Percentiles rank a stretch among this genome's conserved stretches.
These are phyloP conservation scores for Achlya hypogyna DNA, from an alignment of 352 stramenopile species.

Conservation along the genomic window DNA sequence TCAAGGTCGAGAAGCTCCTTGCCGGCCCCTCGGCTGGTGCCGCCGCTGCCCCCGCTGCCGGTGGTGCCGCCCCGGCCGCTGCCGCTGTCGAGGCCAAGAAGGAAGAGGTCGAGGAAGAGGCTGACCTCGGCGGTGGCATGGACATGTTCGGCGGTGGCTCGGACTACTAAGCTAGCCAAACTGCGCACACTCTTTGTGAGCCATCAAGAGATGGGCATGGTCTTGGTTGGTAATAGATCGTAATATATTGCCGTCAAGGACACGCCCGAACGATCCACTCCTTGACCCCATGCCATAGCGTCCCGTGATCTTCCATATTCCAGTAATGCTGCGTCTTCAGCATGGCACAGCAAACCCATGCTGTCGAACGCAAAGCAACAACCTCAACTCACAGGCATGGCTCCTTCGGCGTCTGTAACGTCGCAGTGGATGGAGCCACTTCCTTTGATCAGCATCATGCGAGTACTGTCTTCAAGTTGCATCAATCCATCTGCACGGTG, in stretches of 20 bases:
- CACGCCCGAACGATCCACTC: not conserved
- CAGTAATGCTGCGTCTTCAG: not conserved
- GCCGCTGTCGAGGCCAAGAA: slow-evolving; percentile 42
- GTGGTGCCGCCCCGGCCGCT: slow-evolving; percentile 27
- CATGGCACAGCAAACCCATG: too few relatives aligned
- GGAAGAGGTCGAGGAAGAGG: slow-evolving; percentile 82
- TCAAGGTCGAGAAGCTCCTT: slow-evolving; percentile 84
- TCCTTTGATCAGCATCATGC: too few relatives aligned
- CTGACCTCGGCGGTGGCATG: slow-evolving; percentile 72
- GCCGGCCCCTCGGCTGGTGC: slow-evolving; percentile 77
- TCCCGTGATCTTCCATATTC: not conserved
- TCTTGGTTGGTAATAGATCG: not conserved
- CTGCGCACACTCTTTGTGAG: not conserved
- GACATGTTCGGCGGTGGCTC: slow-evolving; percentile 79
- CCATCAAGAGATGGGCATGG: slow-evolving; percentile 1
- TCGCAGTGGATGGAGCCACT: too few relatives aligned
- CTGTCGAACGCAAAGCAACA: too few relatives aligned
- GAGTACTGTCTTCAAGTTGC: too few relatives aligned
- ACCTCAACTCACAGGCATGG: too few relatives aligned
- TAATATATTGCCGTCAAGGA: slow-evolving; percentile 8
- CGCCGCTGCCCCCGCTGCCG: slow-evolving; percentile 38
- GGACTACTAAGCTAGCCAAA: slow-evolving; percentile 52
- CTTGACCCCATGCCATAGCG: too few relatives aligned
- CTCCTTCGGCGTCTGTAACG: too few relatives aligned
- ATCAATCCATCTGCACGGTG: too few relatives aligned